Conservation (phyloP, 352 stramenopile genomes). For the Phytophthora cactorum region DNA sequence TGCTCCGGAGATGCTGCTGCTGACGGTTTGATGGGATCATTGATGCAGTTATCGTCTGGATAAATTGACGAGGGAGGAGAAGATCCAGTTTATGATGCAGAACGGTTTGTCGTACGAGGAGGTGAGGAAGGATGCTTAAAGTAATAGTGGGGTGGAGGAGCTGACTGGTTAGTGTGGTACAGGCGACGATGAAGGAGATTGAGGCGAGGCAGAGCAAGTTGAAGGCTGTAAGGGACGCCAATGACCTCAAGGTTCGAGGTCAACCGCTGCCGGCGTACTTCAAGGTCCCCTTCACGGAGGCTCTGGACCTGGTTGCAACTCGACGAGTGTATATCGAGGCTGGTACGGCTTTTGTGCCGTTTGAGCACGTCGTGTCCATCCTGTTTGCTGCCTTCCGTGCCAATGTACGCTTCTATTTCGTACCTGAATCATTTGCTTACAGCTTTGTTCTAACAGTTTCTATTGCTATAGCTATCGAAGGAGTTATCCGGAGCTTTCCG, state of each 20-base stretch:
- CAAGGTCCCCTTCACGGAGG: conserved; percentile 97
- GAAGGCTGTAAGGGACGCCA: conserved; percentile 74
- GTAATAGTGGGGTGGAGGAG: not conserved
- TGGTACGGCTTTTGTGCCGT: conserved; percentile 96
- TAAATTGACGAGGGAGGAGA: conserved; percentile 90
- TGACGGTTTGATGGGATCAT: conserved; percentile 13
- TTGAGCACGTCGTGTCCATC: conserved; percentile 95
- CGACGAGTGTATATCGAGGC: conserved; percentile 94
- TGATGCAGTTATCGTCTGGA: conserved; percentile 75
- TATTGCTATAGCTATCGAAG: conserved; percentile 83
- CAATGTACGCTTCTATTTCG: conserved; percentile 50
- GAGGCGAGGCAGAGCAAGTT: conserved; percentile 65
- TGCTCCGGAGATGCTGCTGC: not conserved
- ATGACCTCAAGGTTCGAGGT: conserved; percentile 53
- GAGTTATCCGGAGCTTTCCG: conserved; percentile 88
- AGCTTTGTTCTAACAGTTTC: conserved; percentile 8
- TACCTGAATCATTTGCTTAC: not conserved
- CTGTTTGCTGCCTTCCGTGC: conserved; percentile 93
- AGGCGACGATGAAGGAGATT: conserved; percentile 72
- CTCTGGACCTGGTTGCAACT: conserved; percentile 90
- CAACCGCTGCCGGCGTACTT: conserved; percentile 89
- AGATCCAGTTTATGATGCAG: conserved; percentile 88
- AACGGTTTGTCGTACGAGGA: conserved; percentile 85
- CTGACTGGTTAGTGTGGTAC: conserved; percentile 1
- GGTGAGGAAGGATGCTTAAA: conserved; percentile 17